Evolutionary conservation across 1,284 basidiomycete genomes (phyloP).

Genomic region (Trametes pubescens): DNA sequence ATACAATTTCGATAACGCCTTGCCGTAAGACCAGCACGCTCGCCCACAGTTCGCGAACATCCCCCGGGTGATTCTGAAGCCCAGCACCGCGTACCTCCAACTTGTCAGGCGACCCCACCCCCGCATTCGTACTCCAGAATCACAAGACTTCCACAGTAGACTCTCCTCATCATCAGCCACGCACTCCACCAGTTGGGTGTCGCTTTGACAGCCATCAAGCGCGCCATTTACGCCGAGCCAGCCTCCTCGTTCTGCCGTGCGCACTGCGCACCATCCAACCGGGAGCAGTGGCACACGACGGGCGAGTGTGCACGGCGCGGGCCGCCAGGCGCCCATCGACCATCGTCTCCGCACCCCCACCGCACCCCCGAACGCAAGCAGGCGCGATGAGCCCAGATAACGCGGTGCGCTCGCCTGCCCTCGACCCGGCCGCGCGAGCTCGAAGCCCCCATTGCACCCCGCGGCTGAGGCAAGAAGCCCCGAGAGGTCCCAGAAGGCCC

Average conservation of each 20-base stretch:
- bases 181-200: background rate
- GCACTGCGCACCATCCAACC: background rate
- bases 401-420: background rate
- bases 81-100: too few relatives aligned
- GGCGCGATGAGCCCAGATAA: slow-evolving; percentile 2
- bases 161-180: slow-evolving; percentile 8
- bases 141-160: background rate
- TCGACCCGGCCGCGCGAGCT: background rate
- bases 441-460: background rate
- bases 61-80: background rate
- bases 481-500: slow-evolving; percentile 4
- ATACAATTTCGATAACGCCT: too few relatives aligned
- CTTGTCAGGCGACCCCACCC: slow-evolving; percentile 10
- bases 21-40: slow-evolving; percentile 7
- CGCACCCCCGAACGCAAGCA: background rate
- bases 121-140: slow-evolving; percentile 3
- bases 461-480: slow-evolving; percentile 1
- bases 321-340: slow-evolving; percentile 2
- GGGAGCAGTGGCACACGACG: slow-evolving; percentile 11
- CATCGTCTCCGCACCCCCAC: background rate
- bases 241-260: background rate
- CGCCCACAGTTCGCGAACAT: slow-evolving; percentile 1
- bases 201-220: background rate
- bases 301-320: background rate
- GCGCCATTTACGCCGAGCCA: background rate